A percentile compares a stretch with the other conserved stretches of the same genome.
These are phyloP conservation scores for Maudiozyma barnettii DNA, from an alignment of 805 yeast genomes.

Conservation along the genomic window DNA sequence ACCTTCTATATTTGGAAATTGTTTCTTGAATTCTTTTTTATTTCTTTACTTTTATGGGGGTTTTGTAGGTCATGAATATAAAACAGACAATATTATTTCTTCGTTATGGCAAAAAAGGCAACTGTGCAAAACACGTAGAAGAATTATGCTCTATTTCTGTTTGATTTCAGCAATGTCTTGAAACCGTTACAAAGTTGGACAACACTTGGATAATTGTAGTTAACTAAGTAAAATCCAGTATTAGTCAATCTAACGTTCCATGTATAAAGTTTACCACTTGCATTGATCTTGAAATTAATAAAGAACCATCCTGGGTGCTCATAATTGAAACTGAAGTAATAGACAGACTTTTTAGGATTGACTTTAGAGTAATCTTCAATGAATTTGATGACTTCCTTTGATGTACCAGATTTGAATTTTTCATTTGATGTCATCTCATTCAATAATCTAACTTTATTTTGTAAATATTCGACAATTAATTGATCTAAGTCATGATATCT, in stretches of 20 bases:
- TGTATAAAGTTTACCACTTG: slow-evolving; percentile 55
- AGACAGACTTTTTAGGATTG: slow-evolving; percentile 80
- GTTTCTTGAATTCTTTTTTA: too few relatives aligned
- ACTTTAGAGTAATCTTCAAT: slow-evolving; percentile 83
- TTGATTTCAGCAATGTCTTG: slow-evolving; percentile 48
- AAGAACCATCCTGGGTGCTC: slow-evolving; percentile 91
- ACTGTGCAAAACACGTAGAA: neutral
- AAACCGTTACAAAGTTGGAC: slow-evolving; percentile 87
- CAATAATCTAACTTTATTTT: slow-evolving; percentile 71
- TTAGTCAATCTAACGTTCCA: slow-evolving; percentile 92
- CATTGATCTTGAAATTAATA: slow-evolving; percentile 75
- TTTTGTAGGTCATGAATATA: too few relatives aligned
- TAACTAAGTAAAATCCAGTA: slow-evolving; percentile 71
- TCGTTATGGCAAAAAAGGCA: too few relatives aligned
- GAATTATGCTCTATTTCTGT: slow-evolving; percentile 14
- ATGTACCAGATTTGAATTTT: slow-evolving; percentile 72
- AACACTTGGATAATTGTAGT: slow-evolving; percentile 83
- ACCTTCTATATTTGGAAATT: too few relatives aligned
- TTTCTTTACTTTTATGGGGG: too few relatives aligned
- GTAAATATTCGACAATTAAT: slow-evolving; percentile 76
- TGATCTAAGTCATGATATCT: slow-evolving; percentile 86
- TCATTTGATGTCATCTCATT: slow-evolving; percentile 80
- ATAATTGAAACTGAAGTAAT: slow-evolving; percentile 84
- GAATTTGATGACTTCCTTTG: slow-evolving; percentile 75
- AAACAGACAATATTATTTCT: too few relatives aligned